Conservation (phyloP, 805 yeast genomes). For the Saturnispora hagleri region DNA sequence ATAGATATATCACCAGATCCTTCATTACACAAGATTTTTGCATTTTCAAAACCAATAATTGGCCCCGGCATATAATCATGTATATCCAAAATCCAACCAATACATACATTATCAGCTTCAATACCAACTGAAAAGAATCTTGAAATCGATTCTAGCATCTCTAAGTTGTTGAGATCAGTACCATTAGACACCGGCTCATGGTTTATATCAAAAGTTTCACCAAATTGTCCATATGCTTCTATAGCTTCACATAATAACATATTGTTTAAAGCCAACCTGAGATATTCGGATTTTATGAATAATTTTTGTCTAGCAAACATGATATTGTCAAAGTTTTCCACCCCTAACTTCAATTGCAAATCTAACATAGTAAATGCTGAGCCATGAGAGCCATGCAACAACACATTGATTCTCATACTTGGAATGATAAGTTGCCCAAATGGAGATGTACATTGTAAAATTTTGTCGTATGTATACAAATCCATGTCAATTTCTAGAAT, state of each 20-base stretch:
- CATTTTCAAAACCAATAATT: slow-evolving; percentile 67
- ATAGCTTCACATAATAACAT: slow-evolving; percentile 23
- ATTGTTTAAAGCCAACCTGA: slow-evolving; percentile 51
- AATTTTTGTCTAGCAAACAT: slow-evolving; percentile 32
- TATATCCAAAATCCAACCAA: slow-evolving; percentile 70
- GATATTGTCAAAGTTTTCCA: slow-evolving; percentile 31
- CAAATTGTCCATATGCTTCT: slow-evolving; percentile 13
- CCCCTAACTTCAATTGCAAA: slow-evolving; percentile 34
- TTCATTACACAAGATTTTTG: slow-evolving; percentile 56
- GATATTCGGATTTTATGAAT: slow-evolving; percentile 50
- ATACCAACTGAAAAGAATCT: slow-evolving; percentile 47
- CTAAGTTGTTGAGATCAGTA: slow-evolving; percentile 1
- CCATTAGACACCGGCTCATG: neutral
- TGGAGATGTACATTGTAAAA: slow-evolving; percentile 15
- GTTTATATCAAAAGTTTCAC: neutral
- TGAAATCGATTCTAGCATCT: slow-evolving; percentile 17
- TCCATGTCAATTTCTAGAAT: slow-evolving; percentile 7
- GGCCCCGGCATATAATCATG: slow-evolving; percentile 44
- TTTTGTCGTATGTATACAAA: slow-evolving; percentile 14
- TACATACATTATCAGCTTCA: slow-evolving; percentile 53
- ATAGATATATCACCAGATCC: slow-evolving; percentile 59
- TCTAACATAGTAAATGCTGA: slow-evolving; percentile 36
- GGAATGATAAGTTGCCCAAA: slow-evolving; percentile 36
- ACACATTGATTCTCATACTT: slow-evolving; percentile 30
- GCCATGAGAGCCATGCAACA: slow-evolving; percentile 29